Base-by-base conservation (phyloP, 75 land plant genomes). In the Pinus taeda region DNA sequence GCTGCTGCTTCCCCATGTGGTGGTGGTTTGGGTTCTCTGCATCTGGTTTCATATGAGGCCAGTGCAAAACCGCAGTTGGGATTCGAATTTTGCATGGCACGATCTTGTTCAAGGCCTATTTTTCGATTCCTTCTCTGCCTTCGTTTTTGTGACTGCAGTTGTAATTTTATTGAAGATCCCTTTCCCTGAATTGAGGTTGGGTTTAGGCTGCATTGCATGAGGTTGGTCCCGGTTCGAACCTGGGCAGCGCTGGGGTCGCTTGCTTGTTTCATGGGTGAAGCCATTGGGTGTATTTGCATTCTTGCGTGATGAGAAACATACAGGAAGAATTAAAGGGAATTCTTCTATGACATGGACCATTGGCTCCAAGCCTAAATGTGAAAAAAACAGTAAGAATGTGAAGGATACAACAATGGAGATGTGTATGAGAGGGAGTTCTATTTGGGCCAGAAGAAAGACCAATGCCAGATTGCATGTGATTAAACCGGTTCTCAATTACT, bases 341-440 rank as follows among this genome's bases (percentile, higher is more conserved):
- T 73, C 78, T 15, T 85, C 88, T 0, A 90, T 92, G 33, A 81
- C 88, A 26, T 89, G 92, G 90, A 82, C 90, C 13, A 88, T 90
- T 60, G 89, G 94, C 21, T 86, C 87, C 39, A 78, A 77, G 65
- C 66, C 81, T 15, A 78, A 83, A 77, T 57, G 58, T 14, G 85
- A 86, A n/a, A 26, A 57, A 3, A 80, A 67, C 15, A 22, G n/a
- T n/a, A n/a, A n/a, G n/a, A n/a, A n/a, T n/a, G n/a, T n/a, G n/a
- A n/a, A n/a, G n/a, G n/a, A 61, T 91, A 85, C 74, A 83, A 83
- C 83, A 89, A 91, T 75, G 91, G 91, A 6, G 93, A 91, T 71
- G 89, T 87, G 6, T 91, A 87, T 29, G 91, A 87, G 73, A 91
- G 93, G 3, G 91, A 91, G 79, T 87, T 89, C 39, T 88, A 45